A percentile compares a stretch with the other conserved stretches of the same genome.
Evolutionary conservation across 306 rosid genomes (phyloP).

Genomic region (Gillenia trifoliata): DNA sequence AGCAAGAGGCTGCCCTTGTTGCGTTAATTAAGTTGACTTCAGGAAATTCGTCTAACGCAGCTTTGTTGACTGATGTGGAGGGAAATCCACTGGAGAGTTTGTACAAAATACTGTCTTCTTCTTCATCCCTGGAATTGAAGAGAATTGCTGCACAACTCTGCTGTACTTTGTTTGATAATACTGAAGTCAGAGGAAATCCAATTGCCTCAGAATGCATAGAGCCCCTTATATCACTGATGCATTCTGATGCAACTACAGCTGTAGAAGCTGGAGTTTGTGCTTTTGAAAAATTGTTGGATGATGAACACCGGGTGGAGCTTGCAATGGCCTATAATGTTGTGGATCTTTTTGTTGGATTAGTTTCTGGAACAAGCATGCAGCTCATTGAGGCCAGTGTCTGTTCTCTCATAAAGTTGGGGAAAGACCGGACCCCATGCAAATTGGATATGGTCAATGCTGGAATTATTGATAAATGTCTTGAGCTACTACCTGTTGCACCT

Average conservation of each 20-base stretch:
- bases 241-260: constrained; percentile 51
- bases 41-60: constrained; percentile 58
- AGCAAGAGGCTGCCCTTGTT: constrained; percentile 85
- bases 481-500: constrained; percentile 69
- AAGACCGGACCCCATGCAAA: constrained; percentile 80
- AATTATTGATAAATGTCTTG: constrained; percentile 68
- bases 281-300: constrained; percentile 82
- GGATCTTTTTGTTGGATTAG: constrained; percentile 79
- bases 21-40: constrained; percentile 74
- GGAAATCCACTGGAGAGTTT: constrained; percentile 76
- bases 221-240: constrained; percentile 78
- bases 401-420: constrained; percentile 81
- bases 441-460: constrained; percentile 85
- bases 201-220: constrained; percentile 65
- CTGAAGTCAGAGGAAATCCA: constrained; percentile 68
- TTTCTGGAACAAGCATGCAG: constrained; percentile 70
- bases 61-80: constrained; percentile 65
- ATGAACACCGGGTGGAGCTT: constrained; percentile 79
- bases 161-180: constrained; percentile 55
- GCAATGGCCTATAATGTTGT: constrained; percentile 65
- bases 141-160: constrained; percentile 81
- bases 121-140: constrained; percentile 71
- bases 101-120: constrained; percentile 63
- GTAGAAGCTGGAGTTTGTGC: constrained; percentile 88
- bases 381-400: constrained; percentile 76